These are phyloP conservation scores for Fusarium staphyleae DNA, from an alignment of 2,329 filamentous ascomycete species.

Conservation along the genomic window DNA sequence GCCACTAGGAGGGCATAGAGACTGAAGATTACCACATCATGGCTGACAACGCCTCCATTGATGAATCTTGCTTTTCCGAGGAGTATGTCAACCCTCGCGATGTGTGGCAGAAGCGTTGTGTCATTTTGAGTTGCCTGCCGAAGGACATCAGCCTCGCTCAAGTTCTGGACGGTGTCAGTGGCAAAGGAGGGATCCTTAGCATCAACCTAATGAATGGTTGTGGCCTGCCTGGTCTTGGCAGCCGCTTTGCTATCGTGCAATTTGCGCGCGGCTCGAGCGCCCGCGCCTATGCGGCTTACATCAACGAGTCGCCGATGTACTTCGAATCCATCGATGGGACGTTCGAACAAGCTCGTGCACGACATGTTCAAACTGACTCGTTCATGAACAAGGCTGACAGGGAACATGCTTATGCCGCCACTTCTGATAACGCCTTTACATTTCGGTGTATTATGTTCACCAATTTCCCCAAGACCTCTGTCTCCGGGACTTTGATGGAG, in stretches of 20 bases:
- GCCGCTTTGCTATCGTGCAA: conserved; percentile 18
- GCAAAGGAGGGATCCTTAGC: conserved; percentile 17
- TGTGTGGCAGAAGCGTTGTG: conserved; percentile 25
- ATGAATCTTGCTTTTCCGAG: background rate
- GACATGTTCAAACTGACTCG: background rate
- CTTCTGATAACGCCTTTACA: background rate
- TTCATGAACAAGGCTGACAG: background rate
- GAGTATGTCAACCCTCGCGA: background rate
- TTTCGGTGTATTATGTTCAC: conserved; percentile 25
- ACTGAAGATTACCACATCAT: no score
- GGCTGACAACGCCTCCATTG: no score
- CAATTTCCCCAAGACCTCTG: conserved; percentile 21
- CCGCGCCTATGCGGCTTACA: no score
- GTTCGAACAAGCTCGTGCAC: background rate
- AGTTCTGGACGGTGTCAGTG: conserved; percentile 28
- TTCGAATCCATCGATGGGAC: no score
- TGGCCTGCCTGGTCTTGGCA: background rate
- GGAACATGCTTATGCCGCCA: accelerated
- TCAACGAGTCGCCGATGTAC: no score
- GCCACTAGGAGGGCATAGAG: background rate
- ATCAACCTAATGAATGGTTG: conserved; percentile 6
- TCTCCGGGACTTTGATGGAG: conserved; percentile 34
- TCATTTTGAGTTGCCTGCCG: conserved; percentile 38
- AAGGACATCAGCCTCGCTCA: conserved; percentile 7
- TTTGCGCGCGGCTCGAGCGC: no score